Evolutionary conservation across 768 basidiomycete genomes (phyloP).

Genomic region (Myochromella boudieri): DNA sequence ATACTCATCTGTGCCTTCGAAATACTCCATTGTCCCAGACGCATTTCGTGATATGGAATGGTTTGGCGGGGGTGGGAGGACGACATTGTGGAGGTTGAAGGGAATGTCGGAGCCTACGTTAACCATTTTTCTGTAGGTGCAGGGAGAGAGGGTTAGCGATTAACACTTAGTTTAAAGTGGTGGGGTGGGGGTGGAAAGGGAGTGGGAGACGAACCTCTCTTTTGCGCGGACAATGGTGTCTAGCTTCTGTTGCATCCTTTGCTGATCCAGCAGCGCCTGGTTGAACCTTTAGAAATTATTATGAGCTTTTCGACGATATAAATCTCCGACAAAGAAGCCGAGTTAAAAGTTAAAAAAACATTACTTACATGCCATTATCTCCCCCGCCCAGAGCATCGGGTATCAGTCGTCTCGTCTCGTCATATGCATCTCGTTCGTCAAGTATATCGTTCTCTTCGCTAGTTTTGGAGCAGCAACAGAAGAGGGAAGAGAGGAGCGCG

Average conservation of each 20-base stretch:
- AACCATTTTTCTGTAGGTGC: slow-evolving; percentile 69
- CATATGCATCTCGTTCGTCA: slow-evolving; percentile 13
- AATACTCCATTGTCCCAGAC: slow-evolving; percentile 23
- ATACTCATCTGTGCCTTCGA: slow-evolving; percentile 17
- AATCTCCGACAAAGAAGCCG: no score
- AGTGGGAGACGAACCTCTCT: slow-evolving; percentile 47
- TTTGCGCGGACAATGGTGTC: slow-evolving; percentile 58
- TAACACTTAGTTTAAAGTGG: no score
- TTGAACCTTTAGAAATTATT: slow-evolving; percentile 18
- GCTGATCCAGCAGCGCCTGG: slow-evolving; percentile 41
- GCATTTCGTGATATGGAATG: slow-evolving; percentile 28
- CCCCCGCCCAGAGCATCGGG: slow-evolving; percentile 26
- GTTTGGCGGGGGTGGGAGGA: slow-evolving; percentile 23
- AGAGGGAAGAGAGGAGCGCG: slow-evolving; percentile 20
- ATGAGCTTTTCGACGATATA: no score
- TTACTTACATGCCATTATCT: slow-evolving; percentile 23
- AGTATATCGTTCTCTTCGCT: slow-evolving; percentile 11
- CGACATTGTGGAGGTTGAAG: slow-evolving; percentile 54
- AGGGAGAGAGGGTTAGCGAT: slow-evolving; percentile 3
- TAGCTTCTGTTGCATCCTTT: slow-evolving; percentile 52
- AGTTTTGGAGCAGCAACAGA: slow-evolving; percentile 23
- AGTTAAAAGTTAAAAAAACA: not conserved
- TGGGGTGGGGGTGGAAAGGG: not conserved
- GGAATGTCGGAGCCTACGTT: slow-evolving; percentile 61
- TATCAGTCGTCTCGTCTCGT: slow-evolving; percentile 33